These are phyloP conservation scores for Aspergillus bridgeri DNA, from an alignment of 495 filamentous ascomycete genomes.

Conservation along the genomic window DNA sequence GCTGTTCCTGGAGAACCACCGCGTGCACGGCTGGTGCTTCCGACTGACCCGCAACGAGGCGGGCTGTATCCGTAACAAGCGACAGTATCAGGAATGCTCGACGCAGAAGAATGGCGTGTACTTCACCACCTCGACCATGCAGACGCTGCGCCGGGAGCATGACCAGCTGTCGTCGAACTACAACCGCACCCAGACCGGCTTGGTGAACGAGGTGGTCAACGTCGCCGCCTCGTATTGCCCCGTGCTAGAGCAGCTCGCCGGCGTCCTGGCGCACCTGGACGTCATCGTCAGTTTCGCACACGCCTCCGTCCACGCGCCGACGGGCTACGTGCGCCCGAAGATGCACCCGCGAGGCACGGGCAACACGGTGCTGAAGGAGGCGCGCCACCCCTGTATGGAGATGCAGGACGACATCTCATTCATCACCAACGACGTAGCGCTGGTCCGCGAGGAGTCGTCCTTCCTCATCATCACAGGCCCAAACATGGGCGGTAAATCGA, in stretches of 20 bases:
- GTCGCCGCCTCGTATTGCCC: slow-evolving; percentile 95
- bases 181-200: slow-evolving; percentile 86
- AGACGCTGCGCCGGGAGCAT: slow-evolving; percentile 79
- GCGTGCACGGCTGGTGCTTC: slow-evolving; percentile 95
- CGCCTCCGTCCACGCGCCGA: slow-evolving; percentile 88
- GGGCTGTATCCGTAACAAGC: slow-evolving; percentile 87
- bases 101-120: slow-evolving; percentile 99
- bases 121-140: slow-evolving; percentile 88
- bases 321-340: slow-evolving; percentile 83
- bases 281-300: slow-evolving; percentile 96
- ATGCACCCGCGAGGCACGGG: slow-evolving; percentile 89
- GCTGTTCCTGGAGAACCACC: slow-evolving; percentile 95
- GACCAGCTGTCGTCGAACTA: slow-evolving; percentile 95
- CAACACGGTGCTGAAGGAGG: slow-evolving; percentile 87
- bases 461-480: slow-evolving; percentile 98
- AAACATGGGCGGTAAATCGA: slow-evolving; percentile 99
- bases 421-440: slow-evolving; percentile 93
- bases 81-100: slow-evolving; percentile 87
- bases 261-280: slow-evolving; percentile 88
- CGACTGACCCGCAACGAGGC: slow-evolving; percentile 89
- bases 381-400: slow-evolving; percentile 97
- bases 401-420: slow-evolving; percentile 98
- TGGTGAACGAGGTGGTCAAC: slow-evolving; percentile 88
- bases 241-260: slow-evolving; percentile 85
- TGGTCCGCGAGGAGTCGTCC: slow-evolving; percentile 75